These are phyloP conservation scores for Craterostigma plantagineum DNA, from an alignment of 257 asterid species.

Conservation along the genomic window DNA sequence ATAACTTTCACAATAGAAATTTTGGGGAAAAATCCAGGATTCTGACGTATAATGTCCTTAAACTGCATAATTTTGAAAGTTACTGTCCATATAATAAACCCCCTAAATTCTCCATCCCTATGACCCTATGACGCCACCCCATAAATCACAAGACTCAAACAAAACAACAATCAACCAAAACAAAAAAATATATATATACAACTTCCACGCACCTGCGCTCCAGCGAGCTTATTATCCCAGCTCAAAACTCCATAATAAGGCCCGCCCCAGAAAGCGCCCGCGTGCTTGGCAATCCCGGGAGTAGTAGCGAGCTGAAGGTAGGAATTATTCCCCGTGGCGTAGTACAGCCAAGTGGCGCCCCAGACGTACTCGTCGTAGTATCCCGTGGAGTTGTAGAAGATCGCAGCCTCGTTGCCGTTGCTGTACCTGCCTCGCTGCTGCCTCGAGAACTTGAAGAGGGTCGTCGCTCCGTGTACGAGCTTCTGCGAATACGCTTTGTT, in stretches of 20 bases:
- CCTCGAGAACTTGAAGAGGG: conserved; percentile 67
- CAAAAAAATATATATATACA: neutral
- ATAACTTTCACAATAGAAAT: too few species aligned
- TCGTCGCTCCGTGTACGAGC: conserved; percentile 87
- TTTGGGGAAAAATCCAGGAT: too few species aligned
- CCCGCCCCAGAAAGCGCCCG: conserved; percentile 96
- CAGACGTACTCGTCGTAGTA: conserved; percentile 83
- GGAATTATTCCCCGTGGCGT: conserved; percentile 76
- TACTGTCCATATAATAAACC: too few species aligned
- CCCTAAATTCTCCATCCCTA: too few species aligned
- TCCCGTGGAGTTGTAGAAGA: conserved; percentile 60
- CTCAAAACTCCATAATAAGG: conserved; percentile 78
- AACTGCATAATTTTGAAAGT: too few species aligned
- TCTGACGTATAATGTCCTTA: too few species aligned
- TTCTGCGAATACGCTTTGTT: conserved; percentile 74
- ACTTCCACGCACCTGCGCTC: conserved; percentile 54
- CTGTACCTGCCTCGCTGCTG: conserved; percentile 88
- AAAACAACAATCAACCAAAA: neutral
- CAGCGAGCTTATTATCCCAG: conserved; percentile 95
- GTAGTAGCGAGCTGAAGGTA: conserved; percentile 82
- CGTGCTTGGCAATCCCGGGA: conserved; percentile 63
- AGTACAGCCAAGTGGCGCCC: conserved; percentile 94
- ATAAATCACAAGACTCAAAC: too few species aligned
- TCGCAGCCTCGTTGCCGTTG: conserved; percentile 37
- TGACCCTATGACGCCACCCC: too few species aligned